phyloP scores from a whole-genome alignment of 2,329 filamentous ascomycete genomes.

The Claviceps spartinae region DNA sequence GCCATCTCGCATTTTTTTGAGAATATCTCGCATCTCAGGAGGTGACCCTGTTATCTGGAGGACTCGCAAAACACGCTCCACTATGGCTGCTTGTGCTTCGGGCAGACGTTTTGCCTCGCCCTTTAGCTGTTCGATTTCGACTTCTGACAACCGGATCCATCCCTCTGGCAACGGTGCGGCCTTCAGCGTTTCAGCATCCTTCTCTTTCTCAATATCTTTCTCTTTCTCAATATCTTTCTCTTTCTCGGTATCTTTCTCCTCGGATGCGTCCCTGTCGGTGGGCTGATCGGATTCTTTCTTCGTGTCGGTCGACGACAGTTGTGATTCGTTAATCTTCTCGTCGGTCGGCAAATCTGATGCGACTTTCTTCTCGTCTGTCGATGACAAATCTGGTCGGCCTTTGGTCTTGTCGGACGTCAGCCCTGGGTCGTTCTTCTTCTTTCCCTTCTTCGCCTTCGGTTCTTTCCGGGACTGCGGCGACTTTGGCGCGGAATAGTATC shows the following conservation, averaged over 20 bases:
- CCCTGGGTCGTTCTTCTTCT: conserved; percentile 14
- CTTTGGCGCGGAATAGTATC: conserved; percentile 25
- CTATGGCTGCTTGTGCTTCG: conserved; percentile 41
- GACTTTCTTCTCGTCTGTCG: too few species aligned
- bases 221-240: neutral
- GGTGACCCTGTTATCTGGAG: conserved; percentile 60
- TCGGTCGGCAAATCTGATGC: too few species aligned
- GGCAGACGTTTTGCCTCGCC: conserved; percentile 50
- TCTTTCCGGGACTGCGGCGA: conserved; percentile 25
- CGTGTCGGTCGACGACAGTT: too few species aligned
- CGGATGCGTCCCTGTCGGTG: too few species aligned
- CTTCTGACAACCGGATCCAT: conserved; percentile 32
- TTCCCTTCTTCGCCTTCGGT: conserved; percentile 13
- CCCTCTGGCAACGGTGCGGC: conserved; percentile 27
- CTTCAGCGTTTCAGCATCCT: conserved; percentile 12
- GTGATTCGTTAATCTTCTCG: too few species aligned
- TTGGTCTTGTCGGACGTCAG: conserved; percentile 6
- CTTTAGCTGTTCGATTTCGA: conserved; percentile 39
- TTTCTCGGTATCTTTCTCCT: too few species aligned
- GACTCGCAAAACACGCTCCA: conserved; percentile 46
- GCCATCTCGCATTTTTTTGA: conserved; percentile 37
- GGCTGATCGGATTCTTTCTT: too few species aligned
- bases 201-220: too few species aligned
- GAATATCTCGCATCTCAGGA: conserved; percentile 46
- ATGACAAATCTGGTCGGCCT: neutral